Evolutionary conservation across 805 yeast species (phyloP).

Genomic region (Teunomyces stri): DNA sequence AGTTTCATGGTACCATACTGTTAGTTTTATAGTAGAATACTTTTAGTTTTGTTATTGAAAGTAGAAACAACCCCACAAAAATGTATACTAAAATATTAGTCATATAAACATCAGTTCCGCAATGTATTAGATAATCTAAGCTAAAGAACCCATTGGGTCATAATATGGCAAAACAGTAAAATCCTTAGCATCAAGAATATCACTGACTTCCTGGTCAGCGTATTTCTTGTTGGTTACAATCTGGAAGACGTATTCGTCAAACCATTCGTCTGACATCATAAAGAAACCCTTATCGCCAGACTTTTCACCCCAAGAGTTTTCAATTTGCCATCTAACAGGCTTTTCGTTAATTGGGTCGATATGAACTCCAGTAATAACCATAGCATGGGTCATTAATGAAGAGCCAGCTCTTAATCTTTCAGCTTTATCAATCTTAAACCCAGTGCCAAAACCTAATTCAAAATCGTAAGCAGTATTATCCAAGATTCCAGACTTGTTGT

Average conservation of each 20-base stretch:
- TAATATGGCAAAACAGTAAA: constrained; percentile 36
- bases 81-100: too few relatives aligned
- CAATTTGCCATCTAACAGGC: constrained; percentile 45
- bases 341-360: constrained; percentile 48
- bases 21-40: too few relatives aligned
- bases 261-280: constrained; percentile 45
- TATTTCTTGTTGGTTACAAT: constrained; percentile 38
- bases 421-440: constrained; percentile 53
- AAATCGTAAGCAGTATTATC: constrained; percentile 70
- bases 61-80: too few relatives aligned
- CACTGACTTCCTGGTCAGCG: constrained; percentile 35
- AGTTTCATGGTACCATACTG: too few relatives aligned
- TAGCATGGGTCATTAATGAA: constrained; percentile 89
- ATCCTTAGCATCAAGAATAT: constrained; percentile 32
- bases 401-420: constrained; percentile 69
- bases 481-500: constrained; percentile 64
- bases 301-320: constrained; percentile 44
- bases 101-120: neutral
- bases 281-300: constrained; percentile 41
- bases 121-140: constrained; percentile 15
- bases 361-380: constrained; percentile 81
- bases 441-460: constrained; percentile 52
- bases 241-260: constrained; percentile 42
- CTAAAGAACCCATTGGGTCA: constrained; percentile 46
- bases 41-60: too few relatives aligned